Evolutionary conservation across 2,329 filamentous ascomycete species (phyloP).

Genomic region (Microcyclospora pomicola): DNA sequence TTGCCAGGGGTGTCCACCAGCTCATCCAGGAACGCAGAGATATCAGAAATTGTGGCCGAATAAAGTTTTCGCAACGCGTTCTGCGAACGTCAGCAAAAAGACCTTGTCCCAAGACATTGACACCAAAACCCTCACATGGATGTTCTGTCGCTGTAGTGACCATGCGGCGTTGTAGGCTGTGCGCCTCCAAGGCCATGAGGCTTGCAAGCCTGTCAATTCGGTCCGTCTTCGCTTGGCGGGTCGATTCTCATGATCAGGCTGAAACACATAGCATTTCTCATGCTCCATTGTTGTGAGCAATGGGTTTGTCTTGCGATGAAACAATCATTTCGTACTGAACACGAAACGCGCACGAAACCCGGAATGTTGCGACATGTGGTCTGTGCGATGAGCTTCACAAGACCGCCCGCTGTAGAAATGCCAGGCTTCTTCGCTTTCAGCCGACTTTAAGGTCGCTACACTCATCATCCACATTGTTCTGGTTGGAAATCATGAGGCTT

Average conservation of each 20-base stretch:
- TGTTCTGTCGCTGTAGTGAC: constrained; percentile 47
- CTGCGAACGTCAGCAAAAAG: not conserved
- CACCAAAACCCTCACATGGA: constrained; percentile 36
- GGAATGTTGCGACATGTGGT: too few relatives aligned
- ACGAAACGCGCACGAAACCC: too few relatives aligned
- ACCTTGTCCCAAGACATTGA: not conserved
- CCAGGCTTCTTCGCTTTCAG: too few relatives aligned
- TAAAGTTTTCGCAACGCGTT: constrained; percentile 26
- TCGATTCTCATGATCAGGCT: constrained; percentile 21
- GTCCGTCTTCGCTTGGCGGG: constrained; percentile 29
- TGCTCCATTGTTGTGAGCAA: constrained; percentile 29
- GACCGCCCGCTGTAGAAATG: too few relatives aligned
- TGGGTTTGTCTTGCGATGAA: too few relatives aligned
- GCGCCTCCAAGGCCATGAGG: constrained; percentile 38
- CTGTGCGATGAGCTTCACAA: too few relatives aligned
- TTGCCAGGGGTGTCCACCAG: constrained; percentile 8
- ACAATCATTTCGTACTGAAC: not conserved
- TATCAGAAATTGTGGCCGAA: constrained; percentile 25
- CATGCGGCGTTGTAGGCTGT: constrained; percentile 50
- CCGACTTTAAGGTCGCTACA: too few relatives aligned
- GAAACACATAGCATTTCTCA: constrained; percentile 34
- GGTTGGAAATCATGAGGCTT: too few relatives aligned
- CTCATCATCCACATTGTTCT: too few relatives aligned
- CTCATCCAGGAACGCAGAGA: constrained; percentile 26
- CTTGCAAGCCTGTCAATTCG: constrained; percentile 19